Base-by-base conservation (phyloP, 805 yeast species). In the Hanseniaspora lindneri region DNA sequence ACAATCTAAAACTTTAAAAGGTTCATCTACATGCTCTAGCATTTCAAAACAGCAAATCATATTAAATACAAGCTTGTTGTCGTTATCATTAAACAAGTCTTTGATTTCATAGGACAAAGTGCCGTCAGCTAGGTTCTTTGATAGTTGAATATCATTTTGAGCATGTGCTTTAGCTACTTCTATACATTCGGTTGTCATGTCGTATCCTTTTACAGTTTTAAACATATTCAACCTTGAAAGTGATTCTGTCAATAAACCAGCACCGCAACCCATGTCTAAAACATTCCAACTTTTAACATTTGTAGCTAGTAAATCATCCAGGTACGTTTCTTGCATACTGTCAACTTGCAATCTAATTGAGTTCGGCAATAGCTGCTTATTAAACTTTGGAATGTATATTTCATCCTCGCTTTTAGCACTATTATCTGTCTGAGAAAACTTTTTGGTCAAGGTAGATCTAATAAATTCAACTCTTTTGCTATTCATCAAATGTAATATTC, bases 191-290 rank as follows among this genome's bases (percentile, higher is more conserved):
- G 74, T 71, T 0, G 96, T 83, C 58, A 89, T 70, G 64, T 92
- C 99, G 39, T 89, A 75, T 2, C 95, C 99, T 42, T 68, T 71
- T 4, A 92, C 96, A 1, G 67, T 60, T 10, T 69, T 60, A 3
- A 85, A 76, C 51, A 74, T 73, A 4, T 74, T 73, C 55, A 83
- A 65, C 54, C 99, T 69, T 0, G 95, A 96, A 59, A 92, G 63
- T 0, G 89, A 79, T 60, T 92, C 99, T 4, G 88, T 69, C 17
- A 92, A 66, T 23, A 92, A 79, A 0, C 98, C 99, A n/a, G 98
- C 99, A 17, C 99, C 99, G 62, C 98, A 92, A 1, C 99, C 99
- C 47, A 92, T 78, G 60, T 92, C 99, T 49, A 92, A 66, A 1
- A 79, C 87, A 14, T 63, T 61, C 46, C 77, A 66, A 40, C 71